Evolutionary conservation across 164 flowering plant species (phyloP), one percentile per base, ranked within the genome.

Genomic region (Umbellularia californica): DNA sequence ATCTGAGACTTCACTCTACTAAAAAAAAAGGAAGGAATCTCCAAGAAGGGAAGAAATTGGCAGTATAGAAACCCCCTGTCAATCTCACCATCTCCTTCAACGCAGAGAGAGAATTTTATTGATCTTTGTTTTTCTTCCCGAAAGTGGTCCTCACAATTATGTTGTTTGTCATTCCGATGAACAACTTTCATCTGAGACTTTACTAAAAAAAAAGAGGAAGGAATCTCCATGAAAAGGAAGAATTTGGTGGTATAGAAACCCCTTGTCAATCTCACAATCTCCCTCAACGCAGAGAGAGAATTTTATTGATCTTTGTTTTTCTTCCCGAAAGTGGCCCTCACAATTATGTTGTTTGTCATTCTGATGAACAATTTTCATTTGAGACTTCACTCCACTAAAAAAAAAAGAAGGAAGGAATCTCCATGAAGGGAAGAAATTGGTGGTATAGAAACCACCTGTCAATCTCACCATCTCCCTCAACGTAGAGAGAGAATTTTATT

Each of bases 201-300:
- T 82, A 70, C 52, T 65, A 17, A 81, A 20, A 23, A 69, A 30
- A 3, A 25, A 58, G n/a, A n/a, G n/a, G 60, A 73, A 85, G 79
- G 25, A 71, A 78, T 27, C 71, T 74, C 35, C 27, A 15, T 14
- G 73, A 71, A 30, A 77, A n/a, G 80, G 71, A 74, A 78, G 12
- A 74, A 24, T 47, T 88, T 90, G 7, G 76, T 73, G 23, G 86
- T 4, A 47, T 23, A 14, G 50, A 87, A 84, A 0, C 88, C 90
- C 5, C 78, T 78, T 0, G 77, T 22, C 24, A 75, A 9, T 35
- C 67, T 30, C 0, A 71, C 4, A 1, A 25, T 25, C 72, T 79
- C 81, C 63, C 51, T 23, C 0, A 77, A 30, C 9, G 68, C 27
- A 2, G 79, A 69, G n/a, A 77, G 7, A 71, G 86, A 84, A 24